Percentiles rank a stretch among this genome's conserved stretches.
Evolutionary conservation across 805 yeast genomes (phyloP).

Genomic region (Grigorovia yakushimaensis): DNA sequence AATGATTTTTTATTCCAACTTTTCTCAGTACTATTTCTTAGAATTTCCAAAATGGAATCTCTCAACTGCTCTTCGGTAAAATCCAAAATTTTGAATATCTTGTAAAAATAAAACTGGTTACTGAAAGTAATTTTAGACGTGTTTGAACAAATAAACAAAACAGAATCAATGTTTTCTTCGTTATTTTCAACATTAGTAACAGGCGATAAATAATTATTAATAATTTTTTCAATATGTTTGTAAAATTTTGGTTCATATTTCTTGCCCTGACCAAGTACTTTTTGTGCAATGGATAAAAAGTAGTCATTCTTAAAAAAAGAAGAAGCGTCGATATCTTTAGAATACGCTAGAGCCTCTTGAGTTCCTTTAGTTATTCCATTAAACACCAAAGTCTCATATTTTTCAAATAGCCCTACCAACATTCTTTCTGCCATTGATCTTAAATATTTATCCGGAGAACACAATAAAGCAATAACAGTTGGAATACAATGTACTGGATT

Average conservation of each 20-base stretch:
- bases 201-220: conserved; percentile 8
- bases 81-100: conserved; percentile 13
- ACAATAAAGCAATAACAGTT: conserved; percentile 59
- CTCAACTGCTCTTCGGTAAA: conserved; percentile 17
- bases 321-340: conserved; percentile 4
- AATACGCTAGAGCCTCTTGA: conserved; percentile 40
- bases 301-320: conserved; percentile 7
- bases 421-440: conserved; percentile 41
- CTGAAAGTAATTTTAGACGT: conserved; percentile 12
- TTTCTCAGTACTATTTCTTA: background rate
- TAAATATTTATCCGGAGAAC: conserved; percentile 38
- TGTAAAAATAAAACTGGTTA: conserved; percentile 16
- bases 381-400: conserved; percentile 65
- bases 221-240: conserved; percentile 9
- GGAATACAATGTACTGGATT: conserved; percentile 65
- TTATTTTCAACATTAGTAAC: conserved; percentile 6
- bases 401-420: conserved; percentile 48
- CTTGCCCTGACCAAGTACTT: conserved; percentile 11
- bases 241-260: conserved; percentile 13
- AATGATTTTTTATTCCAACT: background rate
- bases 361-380: conserved; percentile 56
- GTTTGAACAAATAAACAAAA: conserved; percentile 18
- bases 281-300: conserved; percentile 13
- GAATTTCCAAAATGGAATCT: conserved; percentile 15
- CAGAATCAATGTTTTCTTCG: conserved; percentile 6